Evolutionary conservation across 768 basidiomycete genomes (phyloP), one percentile per base, ranked within the genome.

Genomic region (Lactarius sp.): DNA sequence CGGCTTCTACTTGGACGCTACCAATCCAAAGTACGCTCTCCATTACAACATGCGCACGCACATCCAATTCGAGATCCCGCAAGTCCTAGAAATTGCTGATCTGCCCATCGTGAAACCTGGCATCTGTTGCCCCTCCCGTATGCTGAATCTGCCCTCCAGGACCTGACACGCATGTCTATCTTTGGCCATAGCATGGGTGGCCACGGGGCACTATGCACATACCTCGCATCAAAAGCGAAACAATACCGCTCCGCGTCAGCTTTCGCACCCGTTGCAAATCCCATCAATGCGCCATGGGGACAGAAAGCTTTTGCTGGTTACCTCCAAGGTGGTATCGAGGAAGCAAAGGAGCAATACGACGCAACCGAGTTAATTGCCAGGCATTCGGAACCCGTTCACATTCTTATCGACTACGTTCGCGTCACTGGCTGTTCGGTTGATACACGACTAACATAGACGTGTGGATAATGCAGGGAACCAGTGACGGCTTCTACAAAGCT

Each of bases 161-260:
- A 98, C 77, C 81, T 87, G 68, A 80, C 78, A 37, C 85, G 90
- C 56, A 86, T 91, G 71, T 94, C 93, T 22, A 87, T 98, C 70
- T 90, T 93, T 71, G 97, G 97, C 10, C 97, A 99, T 75, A 94
- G 91, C 51, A 99, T 98, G 97, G 93, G 92, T 61, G 97, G 97
- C 2, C 94, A 97, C 71, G 97, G 97, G 8, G 94, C 97, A 13
- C 81, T 99, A 33, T 89, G 90, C 16, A 76, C 98, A 44, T 98
- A 98, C 75, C 86, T 98, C 51, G 79, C 85, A 59, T 87, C 92
- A 34, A 78, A 82, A 61, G 77, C 77, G 7, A 85, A 84, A 72
- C 81, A 82, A 67, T 98, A 90, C 76, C 84, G 85, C 58, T 96
- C 94, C 20, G 90, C 83, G 7, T 95, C 93, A 6, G 96, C 93